Evolutionary conservation across 345 rosid genomes (phyloP).

Genomic region (Salix brachista): DNA sequence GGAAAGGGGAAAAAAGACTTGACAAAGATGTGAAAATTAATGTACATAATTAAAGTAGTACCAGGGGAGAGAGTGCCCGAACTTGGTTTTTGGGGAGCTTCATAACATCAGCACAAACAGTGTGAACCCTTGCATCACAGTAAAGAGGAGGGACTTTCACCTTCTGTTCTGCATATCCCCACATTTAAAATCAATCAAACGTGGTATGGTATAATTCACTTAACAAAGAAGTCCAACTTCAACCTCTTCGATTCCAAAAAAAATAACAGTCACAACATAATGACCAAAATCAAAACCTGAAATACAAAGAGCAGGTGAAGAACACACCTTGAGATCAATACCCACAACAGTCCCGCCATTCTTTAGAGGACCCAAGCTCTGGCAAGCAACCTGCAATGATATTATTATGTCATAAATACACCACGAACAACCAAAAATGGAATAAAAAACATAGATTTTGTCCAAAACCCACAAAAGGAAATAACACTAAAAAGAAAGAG

Average conservation of each 20-base stretch:
- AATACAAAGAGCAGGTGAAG: neutral
- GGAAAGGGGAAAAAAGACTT: too few relatives aligned
- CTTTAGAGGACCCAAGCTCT: constrained; percentile 73
- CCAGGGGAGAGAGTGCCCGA: constrained; percentile 73
- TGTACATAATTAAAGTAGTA: constrained; percentile 1
- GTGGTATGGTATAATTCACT: neutral
- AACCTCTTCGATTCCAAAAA: neutral
- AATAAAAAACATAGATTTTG: neutral
- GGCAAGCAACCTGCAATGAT: constrained; percentile 79
- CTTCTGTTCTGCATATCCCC: constrained; percentile 69
- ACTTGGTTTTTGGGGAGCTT: constrained; percentile 54
- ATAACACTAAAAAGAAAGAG: neutral
- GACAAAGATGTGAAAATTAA: neutral
- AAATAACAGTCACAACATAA: neutral
- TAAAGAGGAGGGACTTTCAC: constrained; percentile 80
- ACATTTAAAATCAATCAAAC: constrained; percentile 23
- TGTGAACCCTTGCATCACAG: constrained; percentile 80
- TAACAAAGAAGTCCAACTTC: neutral
- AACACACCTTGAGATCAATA: constrained; percentile 77
- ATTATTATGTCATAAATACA: neutral
- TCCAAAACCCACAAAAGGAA: neutral
- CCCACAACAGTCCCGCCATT: constrained; percentile 85
- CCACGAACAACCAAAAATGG: neutral
- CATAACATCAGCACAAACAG: constrained; percentile 72
- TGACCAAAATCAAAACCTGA: neutral